Evolutionary conservation across 177 flowering plant genomes (phyloP), one percentile per base, ranked within the genome.

Genomic region (Telopea speciosissima): DNA sequence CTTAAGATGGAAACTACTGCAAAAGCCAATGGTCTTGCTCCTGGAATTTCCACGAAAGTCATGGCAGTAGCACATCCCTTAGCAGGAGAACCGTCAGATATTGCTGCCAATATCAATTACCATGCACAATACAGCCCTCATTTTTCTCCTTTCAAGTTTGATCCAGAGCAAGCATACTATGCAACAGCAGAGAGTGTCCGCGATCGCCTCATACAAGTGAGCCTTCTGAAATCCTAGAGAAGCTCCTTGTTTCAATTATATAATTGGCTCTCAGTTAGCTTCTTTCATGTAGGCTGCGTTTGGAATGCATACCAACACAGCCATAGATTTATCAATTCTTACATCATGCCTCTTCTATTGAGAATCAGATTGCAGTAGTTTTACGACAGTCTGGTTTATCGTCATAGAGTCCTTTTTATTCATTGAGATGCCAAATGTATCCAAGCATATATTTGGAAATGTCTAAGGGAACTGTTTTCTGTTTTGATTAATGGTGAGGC

Each of bases 171-270:
- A 76, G 97, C 97, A 1, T 92, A 69, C 79, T 89, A 80, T 45
- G 95, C 99, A 22, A 87, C 97, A 1, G 97, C 97, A 1, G 97
- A 90, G 40, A 92, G 99, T 65, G 90, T 89, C 36, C 90, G 97
- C 13, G 99, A 95, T 67, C 87, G 85, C 66, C 86, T 95, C 68
- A 74, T 91, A 23, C 86, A 90, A 68, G 97, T 90, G 80, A 42
- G 22, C 3, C 8, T 66, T 28, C 36, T 59, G 23, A 2, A 6
- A 62, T 16, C 13, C 63, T 28, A 9, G 24, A 24, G 12, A 19
- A 26, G 5, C 33, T 64, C 22, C 5, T 16, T 24, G 25, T 9
- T 13, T 9, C 14, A 44, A 9, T 28, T 28, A 44, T 44, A 40
- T n/a, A n/a, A n/a, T n/a, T 40, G 5, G 5, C 10, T 40, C 44